Conservation (phyloP, 2,329 filamentous ascomycete species). For the Monosporascus sp. region DNA sequence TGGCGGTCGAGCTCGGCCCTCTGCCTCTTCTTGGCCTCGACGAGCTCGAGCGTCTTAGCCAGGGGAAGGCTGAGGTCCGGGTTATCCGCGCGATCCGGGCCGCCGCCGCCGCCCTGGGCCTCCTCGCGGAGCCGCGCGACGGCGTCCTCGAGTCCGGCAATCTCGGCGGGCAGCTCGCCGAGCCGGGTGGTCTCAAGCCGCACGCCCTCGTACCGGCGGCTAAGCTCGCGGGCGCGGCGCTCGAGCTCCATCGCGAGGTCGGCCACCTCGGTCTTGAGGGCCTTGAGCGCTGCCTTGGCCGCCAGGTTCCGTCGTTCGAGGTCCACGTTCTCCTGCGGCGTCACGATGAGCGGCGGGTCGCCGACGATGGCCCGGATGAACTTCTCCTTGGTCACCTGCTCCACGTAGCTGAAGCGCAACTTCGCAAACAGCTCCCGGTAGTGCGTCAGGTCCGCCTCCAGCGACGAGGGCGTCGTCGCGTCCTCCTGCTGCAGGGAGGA, state of each 20-base stretch:
- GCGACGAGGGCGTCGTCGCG: slow-evolving; percentile 65
- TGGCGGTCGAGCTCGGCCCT: slow-evolving; percentile 55
- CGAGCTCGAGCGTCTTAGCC: slow-evolving; percentile 48
- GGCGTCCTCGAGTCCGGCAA: slow-evolving; percentile 41
- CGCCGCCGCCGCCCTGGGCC: not conserved
- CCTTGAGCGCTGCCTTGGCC: slow-evolving; percentile 71
- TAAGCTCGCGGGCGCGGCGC: slow-evolving; percentile 53
- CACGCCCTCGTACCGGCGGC: slow-evolving; percentile 46
- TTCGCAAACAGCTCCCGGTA: slow-evolving; percentile 96
- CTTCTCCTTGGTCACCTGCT: slow-evolving; percentile 98
- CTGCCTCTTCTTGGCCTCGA: slow-evolving; percentile 46
- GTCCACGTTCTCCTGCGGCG: slow-evolving; percentile 73
- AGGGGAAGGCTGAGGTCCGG: slow-evolving; percentile 50
- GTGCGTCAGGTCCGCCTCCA: slow-evolving; percentile 79
- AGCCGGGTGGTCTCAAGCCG: slow-evolving; percentile 43
- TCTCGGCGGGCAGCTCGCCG: slow-evolving; percentile 46
- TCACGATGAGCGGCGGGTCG: slow-evolving; percentile 81
- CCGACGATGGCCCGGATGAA: slow-evolving; percentile 91
- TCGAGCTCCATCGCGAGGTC: slow-evolving; percentile 71
- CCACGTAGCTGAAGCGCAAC: slow-evolving; percentile 92
- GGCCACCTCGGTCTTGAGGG: slow-evolving; percentile 73
- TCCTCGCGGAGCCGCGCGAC: slow-evolving; percentile 40
- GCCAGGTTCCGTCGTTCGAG: slow-evolving; percentile 64
- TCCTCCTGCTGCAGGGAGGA: slow-evolving; percentile 45
- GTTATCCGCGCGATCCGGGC: slow-evolving; percentile 32